A percentile compares a stretch with the other conserved stretches of the same genome.
These are phyloP conservation scores for Bryum argenteum DNA, from an alignment of 225 moss, liverwort and hornwort genomes.

Conservation along the genomic window DNA sequence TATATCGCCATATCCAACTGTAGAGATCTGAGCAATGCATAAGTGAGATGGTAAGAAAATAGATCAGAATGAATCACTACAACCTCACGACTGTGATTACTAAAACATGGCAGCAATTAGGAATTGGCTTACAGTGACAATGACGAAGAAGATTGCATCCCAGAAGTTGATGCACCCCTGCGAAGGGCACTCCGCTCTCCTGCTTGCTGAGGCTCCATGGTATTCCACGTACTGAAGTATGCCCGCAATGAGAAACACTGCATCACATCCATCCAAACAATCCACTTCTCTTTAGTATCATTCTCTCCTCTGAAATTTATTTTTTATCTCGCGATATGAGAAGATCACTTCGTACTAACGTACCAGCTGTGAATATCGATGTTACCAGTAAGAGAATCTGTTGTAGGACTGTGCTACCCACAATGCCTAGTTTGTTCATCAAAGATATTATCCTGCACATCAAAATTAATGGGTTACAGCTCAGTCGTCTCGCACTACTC, in stretches of 20 bases:
- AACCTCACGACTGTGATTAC: too few species aligned
- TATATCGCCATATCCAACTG: conserved; percentile 90
- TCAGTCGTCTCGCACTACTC: neutral
- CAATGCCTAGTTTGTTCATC: conserved; percentile 51
- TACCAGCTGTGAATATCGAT: conserved; percentile 71
- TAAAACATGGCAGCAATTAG: neutral
- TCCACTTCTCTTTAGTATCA: too few species aligned
- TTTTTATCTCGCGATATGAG: neutral
- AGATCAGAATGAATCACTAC: too few species aligned
- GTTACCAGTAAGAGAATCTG: conserved; percentile 62
- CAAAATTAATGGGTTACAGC: conserved; percentile 12
- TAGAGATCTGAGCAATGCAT: conserved; percentile 61
- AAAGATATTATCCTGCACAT: conserved; percentile 58
- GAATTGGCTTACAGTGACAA: conserved; percentile 72
- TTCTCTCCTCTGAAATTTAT: neutral
- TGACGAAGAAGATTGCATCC: conserved; percentile 70
- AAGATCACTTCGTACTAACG: neutral
- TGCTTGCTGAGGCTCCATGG: conserved; percentile 46
- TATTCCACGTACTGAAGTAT: conserved; percentile 88
- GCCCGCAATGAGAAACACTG: conserved; percentile 90
- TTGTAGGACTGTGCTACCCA: conserved; percentile 76
- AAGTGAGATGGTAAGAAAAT: neutral
- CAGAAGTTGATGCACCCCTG: conserved; percentile 82
- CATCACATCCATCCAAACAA: conserved; percentile 32
- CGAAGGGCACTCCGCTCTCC: conserved; percentile 49